Conservation (phyloP, 306 rosid genomes). For the Mimosa pudica region DNA sequence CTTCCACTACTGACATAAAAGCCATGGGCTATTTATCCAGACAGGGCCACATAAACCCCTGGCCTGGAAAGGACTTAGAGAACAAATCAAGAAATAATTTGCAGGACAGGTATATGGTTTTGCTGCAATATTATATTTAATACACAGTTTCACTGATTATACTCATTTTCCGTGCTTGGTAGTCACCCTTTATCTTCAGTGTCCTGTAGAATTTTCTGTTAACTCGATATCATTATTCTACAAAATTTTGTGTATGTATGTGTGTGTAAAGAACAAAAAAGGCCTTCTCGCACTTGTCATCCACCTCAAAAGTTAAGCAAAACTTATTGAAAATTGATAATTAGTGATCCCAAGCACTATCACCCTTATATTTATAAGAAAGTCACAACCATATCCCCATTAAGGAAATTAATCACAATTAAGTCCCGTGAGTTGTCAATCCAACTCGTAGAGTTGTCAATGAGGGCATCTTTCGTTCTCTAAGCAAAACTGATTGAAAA, state of each 20-base stretch:
- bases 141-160: neutral
- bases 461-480: too few species aligned
- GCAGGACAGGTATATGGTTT: constrained; percentile 49
- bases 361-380: neutral
- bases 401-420: too few species aligned
- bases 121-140: constrained; percentile 22
- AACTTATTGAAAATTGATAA: neutral
- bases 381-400: too few species aligned
- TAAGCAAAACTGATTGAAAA: neutral
- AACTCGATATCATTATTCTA: neutral
- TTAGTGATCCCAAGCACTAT: neutral
- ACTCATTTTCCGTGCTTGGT: neutral
- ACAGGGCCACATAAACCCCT: constrained; percentile 39
- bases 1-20: constrained; percentile 52
- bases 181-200: neutral
- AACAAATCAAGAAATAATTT: constrained; percentile 36
- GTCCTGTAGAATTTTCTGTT: neutral
- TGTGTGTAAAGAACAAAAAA: neutral
- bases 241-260: too few species aligned
- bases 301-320: neutral
- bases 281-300: neutral
- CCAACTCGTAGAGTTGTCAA: too few species aligned
- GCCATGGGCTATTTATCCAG: constrained; percentile 62
- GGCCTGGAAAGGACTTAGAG: constrained; percentile 35
- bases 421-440: too few species aligned